Percentiles rank a stretch among this genome's conserved stretches.
These are phyloP conservation scores for Penicillium sp. DNA, from an alignment of 2,329 filamentous ascomycete genomes.

Conservation along the genomic window DNA sequence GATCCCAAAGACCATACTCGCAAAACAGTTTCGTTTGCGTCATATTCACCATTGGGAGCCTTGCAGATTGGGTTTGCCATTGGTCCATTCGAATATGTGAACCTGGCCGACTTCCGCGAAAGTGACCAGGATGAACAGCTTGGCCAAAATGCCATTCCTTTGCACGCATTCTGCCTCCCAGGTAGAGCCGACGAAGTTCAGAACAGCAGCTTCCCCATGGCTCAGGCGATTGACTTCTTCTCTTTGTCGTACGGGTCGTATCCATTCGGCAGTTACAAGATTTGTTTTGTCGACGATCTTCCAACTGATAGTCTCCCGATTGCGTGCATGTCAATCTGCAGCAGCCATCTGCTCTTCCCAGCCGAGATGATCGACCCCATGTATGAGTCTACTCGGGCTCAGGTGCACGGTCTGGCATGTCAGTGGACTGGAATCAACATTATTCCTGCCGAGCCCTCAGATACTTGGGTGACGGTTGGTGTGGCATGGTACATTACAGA, in stretches of 20 bases:
- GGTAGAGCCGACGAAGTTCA: slow-evolving; percentile 75
- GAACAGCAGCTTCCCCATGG: slow-evolving; percentile 82
- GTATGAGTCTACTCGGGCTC: slow-evolving; percentile 72
- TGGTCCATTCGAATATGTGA: slow-evolving; percentile 90
- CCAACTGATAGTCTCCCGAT: slow-evolving; percentile 70
- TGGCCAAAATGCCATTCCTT: slow-evolving; percentile 79
- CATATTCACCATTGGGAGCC: slow-evolving; percentile 70
- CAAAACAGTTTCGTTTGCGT: slow-evolving; percentile 84
- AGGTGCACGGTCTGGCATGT: slow-evolving; percentile 80
- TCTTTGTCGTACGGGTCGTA: slow-evolving; percentile 85
- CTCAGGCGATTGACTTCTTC: slow-evolving; percentile 84
- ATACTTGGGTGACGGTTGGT: slow-evolving; percentile 86
- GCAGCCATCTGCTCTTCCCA: slow-evolving; percentile 78
- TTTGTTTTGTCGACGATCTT: slow-evolving; percentile 92
- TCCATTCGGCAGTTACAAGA: slow-evolving; percentile 86
- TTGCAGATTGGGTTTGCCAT: slow-evolving; percentile 92
- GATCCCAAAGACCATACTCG: slow-evolving; percentile 74
- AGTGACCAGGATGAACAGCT: slow-evolving; percentile 90
- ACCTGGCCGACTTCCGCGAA: slow-evolving; percentile 82
- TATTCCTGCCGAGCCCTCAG: slow-evolving; percentile 73
- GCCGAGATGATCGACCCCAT: slow-evolving; percentile 82
- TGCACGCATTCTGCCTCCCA: slow-evolving; percentile 89
- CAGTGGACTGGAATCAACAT: slow-evolving; percentile 96
- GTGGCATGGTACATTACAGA: slow-evolving; percentile 95
- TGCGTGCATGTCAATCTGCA: slow-evolving; percentile 83